Evolutionary conservation across 805 yeast genomes (phyloP), one percentile per base, ranked within the genome.

Genomic region (Starmerella etchellsii): DNA sequence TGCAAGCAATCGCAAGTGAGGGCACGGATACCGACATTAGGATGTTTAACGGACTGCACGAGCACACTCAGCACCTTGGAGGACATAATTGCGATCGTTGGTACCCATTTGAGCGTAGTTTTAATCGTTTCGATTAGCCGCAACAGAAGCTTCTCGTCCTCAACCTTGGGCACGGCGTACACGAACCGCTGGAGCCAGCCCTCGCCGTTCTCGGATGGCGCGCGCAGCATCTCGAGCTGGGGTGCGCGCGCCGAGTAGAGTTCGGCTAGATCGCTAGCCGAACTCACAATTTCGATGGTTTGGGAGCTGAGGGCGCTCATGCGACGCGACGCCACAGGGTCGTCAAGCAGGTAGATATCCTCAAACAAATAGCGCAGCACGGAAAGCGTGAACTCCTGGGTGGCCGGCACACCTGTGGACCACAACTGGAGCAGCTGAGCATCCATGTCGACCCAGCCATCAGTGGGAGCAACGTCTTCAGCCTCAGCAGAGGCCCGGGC

Each of bases 161-260:
- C 19, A 22, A 34, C 15, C 8, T 31, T 58, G 24, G 64, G 64
- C 5, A 34, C 42, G 5, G 44, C 44, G 9, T 34, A 20, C n/a
- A 72, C 58, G 95, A 96, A 88, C 28, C 76, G 67, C 13, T 66
- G 57, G 41, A 91, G 75, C 98, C 98, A 91, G 26, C 98, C 98
- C 22, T 34, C 37, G 22, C 19, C 30, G 15, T 8, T 6, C 13
- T 9, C 20, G 27, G 36, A 7, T 25, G 34, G 34, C 25, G 77
- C 71, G 45, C 91, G 77, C 52, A 88, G 78, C 40, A 63, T 63
- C 50, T 70, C 65, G 34, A 80, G 54, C 19, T 53, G 65, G 39
- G 73, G 74, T 46, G 72, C 77, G 52, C 78, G 80, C 42, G 73
- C 69, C 47, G 78, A 82, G 56, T 81, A 83, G 20, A 76, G 65